Evolutionary conservation across 805 yeast genomes (phyloP).

Genomic region (Suhomyces emberorum): DNA sequence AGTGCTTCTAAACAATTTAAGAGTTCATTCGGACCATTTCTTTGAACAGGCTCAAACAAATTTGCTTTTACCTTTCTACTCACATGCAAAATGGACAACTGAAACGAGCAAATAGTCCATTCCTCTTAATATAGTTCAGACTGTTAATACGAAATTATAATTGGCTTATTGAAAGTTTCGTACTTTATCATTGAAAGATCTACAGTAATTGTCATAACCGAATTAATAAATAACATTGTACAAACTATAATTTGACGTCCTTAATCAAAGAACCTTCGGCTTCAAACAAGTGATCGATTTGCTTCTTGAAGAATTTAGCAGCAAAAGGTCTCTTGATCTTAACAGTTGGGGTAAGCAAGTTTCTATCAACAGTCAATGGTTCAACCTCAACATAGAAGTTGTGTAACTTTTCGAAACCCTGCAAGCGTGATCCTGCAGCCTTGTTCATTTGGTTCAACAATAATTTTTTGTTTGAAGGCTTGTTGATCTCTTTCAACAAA

Average conservation of each 20-base stretch:
- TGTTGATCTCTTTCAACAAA: constrained; percentile 11
- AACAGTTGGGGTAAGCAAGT: constrained; percentile 31
- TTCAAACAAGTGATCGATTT: constrained; percentile 41
- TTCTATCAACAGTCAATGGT: constrained; percentile 24
- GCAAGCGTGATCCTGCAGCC: constrained; percentile 13
- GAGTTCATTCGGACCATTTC: too few species aligned
- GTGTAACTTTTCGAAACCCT: constrained; percentile 24
- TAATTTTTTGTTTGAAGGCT: constrained; percentile 15
- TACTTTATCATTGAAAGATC: too few species aligned
- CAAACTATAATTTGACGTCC: constrained; percentile 9
- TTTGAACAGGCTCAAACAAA: too few species aligned
- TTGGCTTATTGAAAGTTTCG: too few species aligned
- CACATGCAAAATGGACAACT: too few species aligned
- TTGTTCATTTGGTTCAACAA: constrained; percentile 16
- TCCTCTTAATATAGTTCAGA: too few species aligned
- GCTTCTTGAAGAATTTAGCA: constrained; percentile 38
- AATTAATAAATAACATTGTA: too few species aligned
- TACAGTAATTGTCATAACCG: too few species aligned
- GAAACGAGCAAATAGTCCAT: too few species aligned
- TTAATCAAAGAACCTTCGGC: constrained; percentile 38
- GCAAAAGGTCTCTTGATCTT: constrained; percentile 53
- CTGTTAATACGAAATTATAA: too few species aligned
- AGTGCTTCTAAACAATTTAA: too few species aligned
- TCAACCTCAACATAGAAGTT: constrained; percentile 24
- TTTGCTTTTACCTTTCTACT: too few species aligned